Percentiles rank a stretch among this genome's conserved stretches.
phyloP scores from a whole-genome alignment of 1,139 yeast genomes.

The Hyphopichia khmerensis region DNA sequence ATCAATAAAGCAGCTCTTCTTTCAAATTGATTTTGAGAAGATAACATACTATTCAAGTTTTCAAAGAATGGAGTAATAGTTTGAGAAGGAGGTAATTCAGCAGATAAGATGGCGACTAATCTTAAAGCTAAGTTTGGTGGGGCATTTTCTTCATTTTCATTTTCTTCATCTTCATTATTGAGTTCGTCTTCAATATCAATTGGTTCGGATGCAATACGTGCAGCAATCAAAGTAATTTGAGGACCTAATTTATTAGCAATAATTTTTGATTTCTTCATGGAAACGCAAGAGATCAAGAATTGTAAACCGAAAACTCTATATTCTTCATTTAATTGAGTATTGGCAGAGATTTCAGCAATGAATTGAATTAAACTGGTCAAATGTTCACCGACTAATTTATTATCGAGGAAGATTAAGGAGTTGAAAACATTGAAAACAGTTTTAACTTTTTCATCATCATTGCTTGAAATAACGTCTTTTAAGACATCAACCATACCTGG shows the following conservation, averaged over 20 bases:
- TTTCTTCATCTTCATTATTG: constrained; percentile 80
- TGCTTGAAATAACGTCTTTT: constrained; percentile 67
- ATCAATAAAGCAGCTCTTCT: constrained; percentile 87
- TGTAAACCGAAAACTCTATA: constrained; percentile 81
- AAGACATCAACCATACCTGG: constrained; percentile 84
- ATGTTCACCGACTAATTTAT: constrained; percentile 76
- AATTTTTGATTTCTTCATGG: constrained; percentile 67
- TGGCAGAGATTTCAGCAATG: constrained; percentile 73
- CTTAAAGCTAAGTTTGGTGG: constrained; percentile 81
- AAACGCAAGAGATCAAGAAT: constrained; percentile 76
- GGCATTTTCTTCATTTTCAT: constrained; percentile 86
- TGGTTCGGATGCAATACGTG: constrained; percentile 79
- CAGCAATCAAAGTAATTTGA: constrained; percentile 68
- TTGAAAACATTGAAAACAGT: constrained; percentile 84
- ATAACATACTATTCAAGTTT: constrained; percentile 59
- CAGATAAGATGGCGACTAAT: constrained; percentile 73
- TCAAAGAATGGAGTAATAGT: constrained; percentile 80
- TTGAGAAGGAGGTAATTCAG: constrained; percentile 89
- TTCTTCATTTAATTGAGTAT: constrained; percentile 72
- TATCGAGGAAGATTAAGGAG: constrained; percentile 72
- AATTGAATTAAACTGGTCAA: constrained; percentile 68
- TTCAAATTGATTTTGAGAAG: constrained; percentile 66
- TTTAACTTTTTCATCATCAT: constrained; percentile 71
- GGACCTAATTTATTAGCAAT: constrained; percentile 75
- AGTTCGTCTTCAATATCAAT: constrained; percentile 70